Percentiles rank a stretch among this genome's conserved stretches.
Conservation (phyloP, 1,284 basidiomycete species). For the Cutaneotrichosporon cavernicola region DNA sequence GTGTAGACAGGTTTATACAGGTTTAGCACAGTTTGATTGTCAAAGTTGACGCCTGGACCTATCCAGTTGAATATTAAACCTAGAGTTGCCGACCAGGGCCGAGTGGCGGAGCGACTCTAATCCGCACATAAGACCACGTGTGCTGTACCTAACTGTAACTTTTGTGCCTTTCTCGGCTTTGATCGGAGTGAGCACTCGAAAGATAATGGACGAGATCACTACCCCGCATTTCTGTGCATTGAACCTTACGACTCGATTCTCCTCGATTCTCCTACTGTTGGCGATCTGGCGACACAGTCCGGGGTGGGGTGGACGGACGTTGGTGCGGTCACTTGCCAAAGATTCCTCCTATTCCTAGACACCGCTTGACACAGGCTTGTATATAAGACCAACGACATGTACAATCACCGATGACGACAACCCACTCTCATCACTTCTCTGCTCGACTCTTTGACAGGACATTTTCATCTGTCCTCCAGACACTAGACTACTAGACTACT, state of each 20-base stretch:
- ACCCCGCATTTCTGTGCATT: conserved; percentile 7
- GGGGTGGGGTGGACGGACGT: neutral
- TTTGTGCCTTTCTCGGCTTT: neutral
- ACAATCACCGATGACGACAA: neutral
- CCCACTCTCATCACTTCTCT: neutral
- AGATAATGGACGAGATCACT: neutral
- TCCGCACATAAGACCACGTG: conserved; percentile 2
- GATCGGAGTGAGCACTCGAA: conserved; percentile 1
- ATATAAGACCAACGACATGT: neutral
- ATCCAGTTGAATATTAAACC: too few species aligned
- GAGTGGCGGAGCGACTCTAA: conserved; percentile 7
- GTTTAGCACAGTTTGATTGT: too few species aligned
- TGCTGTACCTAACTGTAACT: neutral
- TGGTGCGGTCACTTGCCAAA: neutral
- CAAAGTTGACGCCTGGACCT: too few species aligned
- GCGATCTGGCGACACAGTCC: conserved; percentile 1
- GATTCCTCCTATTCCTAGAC: neutral
- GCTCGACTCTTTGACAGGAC: neutral
- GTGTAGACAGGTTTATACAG: neutral
- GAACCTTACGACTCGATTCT: neutral
- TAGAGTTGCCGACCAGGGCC: conserved; percentile 5
- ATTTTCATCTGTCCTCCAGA: neutral
- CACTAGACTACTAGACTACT: neutral
- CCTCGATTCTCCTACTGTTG: conserved; percentile 2
- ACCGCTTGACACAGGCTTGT: neutral